phyloP scores from a whole-genome alignment of 1,284 basidiomycete genomes.

The Melampsora americana region DNA sequence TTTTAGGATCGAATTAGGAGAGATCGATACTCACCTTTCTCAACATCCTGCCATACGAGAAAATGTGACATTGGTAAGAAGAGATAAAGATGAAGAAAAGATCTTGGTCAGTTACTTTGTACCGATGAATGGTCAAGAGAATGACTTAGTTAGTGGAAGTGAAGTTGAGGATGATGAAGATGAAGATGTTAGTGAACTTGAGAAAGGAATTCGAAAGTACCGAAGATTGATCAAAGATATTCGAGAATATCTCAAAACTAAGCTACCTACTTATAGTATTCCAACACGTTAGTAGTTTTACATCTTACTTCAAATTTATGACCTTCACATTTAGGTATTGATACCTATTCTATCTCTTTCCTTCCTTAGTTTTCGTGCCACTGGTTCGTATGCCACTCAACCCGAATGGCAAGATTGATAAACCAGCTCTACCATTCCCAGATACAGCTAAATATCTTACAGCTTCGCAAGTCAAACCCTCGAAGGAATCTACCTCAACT shows the following conservation, averaged over 20 bases:
- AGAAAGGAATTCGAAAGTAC: conserved; percentile 75
- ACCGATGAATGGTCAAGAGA: conserved; percentile 62
- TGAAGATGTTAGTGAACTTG: conserved; percentile 62
- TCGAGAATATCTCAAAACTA: conserved; percentile 92
- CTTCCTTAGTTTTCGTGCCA: conserved; percentile 79
- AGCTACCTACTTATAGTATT: conserved; percentile 88
- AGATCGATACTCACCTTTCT: conserved; percentile 94
- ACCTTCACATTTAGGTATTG: conserved; percentile 21
- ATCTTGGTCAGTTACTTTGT: conserved; percentile 98
- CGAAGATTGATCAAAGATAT: conserved; percentile 87
- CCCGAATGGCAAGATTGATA: conserved; percentile 99
- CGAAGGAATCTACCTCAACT: conserved; percentile 50
- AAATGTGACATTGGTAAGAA: conserved; percentile 91
- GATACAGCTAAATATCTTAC: conserved; percentile 77
- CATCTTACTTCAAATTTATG: not conserved
- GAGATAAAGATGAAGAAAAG: conserved; percentile 99
- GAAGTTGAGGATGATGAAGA: conserved; percentile 63
- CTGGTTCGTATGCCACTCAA: conserved; percentile 93
- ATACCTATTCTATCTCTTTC: not conserved
- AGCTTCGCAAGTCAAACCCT: conserved; percentile 50
- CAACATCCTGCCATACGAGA: conserved; percentile 90
- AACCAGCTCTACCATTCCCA: conserved; percentile 96
- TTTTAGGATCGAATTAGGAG: conserved; percentile 96
- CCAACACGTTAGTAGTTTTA: conserved; percentile 65
- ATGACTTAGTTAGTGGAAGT: conserved; percentile 64